Evolutionary conservation across 208 protist species (phyloP), one percentile per base, ranked within the genome.

Genomic region (Leptomonas seymouri): DNA sequence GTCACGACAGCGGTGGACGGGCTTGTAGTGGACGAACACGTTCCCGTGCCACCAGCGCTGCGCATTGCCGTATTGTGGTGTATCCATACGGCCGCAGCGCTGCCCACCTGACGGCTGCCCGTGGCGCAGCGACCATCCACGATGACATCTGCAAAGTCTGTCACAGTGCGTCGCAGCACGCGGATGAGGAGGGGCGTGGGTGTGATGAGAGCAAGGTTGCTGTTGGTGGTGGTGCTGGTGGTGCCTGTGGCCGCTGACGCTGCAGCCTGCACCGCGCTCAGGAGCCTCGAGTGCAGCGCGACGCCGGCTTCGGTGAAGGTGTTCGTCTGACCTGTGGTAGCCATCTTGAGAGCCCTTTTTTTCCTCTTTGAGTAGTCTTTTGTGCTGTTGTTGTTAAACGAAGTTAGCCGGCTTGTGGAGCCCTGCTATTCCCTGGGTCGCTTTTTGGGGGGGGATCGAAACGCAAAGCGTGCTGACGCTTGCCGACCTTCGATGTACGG

Each of bases 61-160:
- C 67, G 54, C 44, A 54, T 16, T 42, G 59, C 58, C 16, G 58
- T 48, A 56, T 82, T 82, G 69, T 75, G 49, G 41, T 81, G 62
- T 57, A 79, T 59, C 82, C 82, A 87, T 20, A 87, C 68, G 1
- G 68, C 67, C 1, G 74, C 79, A 0, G 81, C 82, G 21, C 62
- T 87, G 41, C 79, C 77, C 14, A 71, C 63, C 63, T 54, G 66
- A 4, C 53, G 50, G 39, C 68, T 78, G 39, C 75, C 76, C 21
- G 55, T 84, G 30, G 82, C 84, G 55, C 85, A 83, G 34, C 87
- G 87, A 20, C 75, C 80, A 56, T 93, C 87, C 0, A 93, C 78
- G 12, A 93, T 71, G 30, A 88, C 62, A 61, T 93, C 87, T 6
- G 84, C 80, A 49, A 90, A 89, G 73, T 90, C 87, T 0, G 30